A percentile compares a stretch with the other conserved stretches of the same genome.
Evolutionary conservation across 129 eudicot genomes (phyloP).

Genomic region (Lonicera japonica): DNA sequence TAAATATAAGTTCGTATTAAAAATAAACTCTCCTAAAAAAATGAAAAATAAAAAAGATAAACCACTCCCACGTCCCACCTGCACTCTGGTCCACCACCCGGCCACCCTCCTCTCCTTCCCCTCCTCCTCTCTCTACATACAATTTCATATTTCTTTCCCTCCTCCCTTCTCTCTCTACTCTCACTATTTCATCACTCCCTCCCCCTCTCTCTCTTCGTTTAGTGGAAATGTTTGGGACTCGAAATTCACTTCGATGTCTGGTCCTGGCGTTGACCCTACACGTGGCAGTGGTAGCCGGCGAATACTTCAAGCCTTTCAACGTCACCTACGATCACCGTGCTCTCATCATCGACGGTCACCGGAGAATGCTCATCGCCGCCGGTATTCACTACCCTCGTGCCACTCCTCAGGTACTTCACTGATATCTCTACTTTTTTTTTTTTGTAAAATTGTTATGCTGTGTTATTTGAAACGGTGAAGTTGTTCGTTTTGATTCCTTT

Average conservation of each 20-base stretch:
- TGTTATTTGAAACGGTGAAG: not conserved
- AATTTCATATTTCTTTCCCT: too few relatives aligned
- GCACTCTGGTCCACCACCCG: too few relatives aligned
- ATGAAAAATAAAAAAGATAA: too few relatives aligned
- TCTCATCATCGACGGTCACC: conserved; percentile 54
- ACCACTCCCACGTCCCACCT: too few relatives aligned
- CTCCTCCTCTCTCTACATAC: too few relatives aligned
- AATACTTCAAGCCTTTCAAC: conserved; percentile 75
- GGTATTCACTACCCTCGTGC: conserved; percentile 97
- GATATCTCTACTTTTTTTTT: not conserved
- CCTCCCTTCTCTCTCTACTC: too few relatives aligned
- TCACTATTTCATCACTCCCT: too few relatives aligned
- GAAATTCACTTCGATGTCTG: conserved; percentile 12
- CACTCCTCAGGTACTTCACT: conserved; percentile 55
- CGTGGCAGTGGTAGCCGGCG: conserved; percentile 33
- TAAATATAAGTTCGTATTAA: too few relatives aligned
- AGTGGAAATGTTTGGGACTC: not conserved
- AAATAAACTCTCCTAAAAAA: too few relatives aligned
- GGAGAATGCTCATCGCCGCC: conserved; percentile 77
- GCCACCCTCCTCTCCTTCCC: too few relatives aligned
- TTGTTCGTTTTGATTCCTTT: not conserved
- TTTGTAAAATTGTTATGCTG: not conserved
- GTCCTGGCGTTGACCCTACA: conserved; percentile 22
- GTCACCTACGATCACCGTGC: conserved; percentile 89
- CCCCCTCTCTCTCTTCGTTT: too few relatives aligned